Base-by-base conservation (phyloP, 306 rosid species). In the Corylus americana region DNA sequence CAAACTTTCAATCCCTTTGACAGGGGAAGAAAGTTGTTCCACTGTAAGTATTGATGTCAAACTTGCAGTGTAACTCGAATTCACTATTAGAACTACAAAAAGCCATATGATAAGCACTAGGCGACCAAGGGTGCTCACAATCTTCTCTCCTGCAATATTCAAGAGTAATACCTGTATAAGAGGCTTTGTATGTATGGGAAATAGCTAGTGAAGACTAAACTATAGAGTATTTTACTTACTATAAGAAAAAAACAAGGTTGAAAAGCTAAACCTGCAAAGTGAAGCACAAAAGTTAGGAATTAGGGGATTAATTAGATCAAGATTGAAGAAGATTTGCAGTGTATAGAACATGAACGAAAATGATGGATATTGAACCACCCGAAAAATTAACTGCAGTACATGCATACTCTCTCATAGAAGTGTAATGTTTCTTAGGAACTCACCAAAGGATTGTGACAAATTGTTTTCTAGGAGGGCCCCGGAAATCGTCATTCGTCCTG, bases 31-130 rank as follows among this genome's bases (percentile, higher is more conserved):
- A 75, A 96, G 96, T 73, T 86, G 85, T 75, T 93, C 94, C 76
- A 96, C 99, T 13, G 99, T 96, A 78, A 93, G 96, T 86, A 96
- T 96, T 75, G 99, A 96, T 66, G 97, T 96, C 85, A 93, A 76
- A 82, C 94, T 96, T 71, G 99, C 99, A 2, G 97, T 93, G 88
- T 96, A 96, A 88, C 98, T 96, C 1, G 99, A 96, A 78, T 80
- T 96, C 29, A 96, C 85, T 82, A 96, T 93, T 13, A 96, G 96
- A 78, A 96, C 94, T 53, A 93, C 97, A 82, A 93, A 96, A 42
- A 96, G 73, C 99, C 99, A 96, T 84, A 93, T 82, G 25, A 93
- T 77, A 70, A 96, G 88, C 80, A 93, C 99, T 6, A 88, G 8
- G 70, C 99, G 97, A 63, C 98, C 99, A 0, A 91, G 91, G 44